A percentile compares a stretch with the other conserved stretches of the same genome.
Conservation (phyloP, 192 early-diverging fungal genomes). For the Backusella morwellensis region DNA sequence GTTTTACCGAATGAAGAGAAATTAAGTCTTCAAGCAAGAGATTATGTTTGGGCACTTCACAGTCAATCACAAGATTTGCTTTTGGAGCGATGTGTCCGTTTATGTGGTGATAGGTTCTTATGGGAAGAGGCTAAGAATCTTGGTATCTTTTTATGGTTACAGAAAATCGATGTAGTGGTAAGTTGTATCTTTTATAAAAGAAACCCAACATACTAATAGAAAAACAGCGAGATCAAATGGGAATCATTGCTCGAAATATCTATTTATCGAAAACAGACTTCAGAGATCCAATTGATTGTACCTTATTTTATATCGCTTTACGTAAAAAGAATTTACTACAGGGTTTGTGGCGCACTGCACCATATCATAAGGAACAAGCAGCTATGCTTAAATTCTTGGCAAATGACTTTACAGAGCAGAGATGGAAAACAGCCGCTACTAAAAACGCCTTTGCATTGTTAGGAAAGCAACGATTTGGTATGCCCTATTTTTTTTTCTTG, state of each 20-base stretch:
- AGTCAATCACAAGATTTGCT: conserved; percentile 87
- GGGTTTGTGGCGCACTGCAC: conserved; percentile 87
- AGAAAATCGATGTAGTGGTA: conserved; percentile 70
- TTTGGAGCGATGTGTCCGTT: conserved; percentile 54
- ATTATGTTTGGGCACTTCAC: conserved; percentile 83
- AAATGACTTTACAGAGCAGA: conserved; percentile 86
- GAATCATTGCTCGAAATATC: conserved; percentile 86
- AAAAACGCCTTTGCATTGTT: conserved; percentile 99
- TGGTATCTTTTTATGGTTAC: conserved; percentile 87
- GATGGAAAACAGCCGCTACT: conserved; percentile 93
- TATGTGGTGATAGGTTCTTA: conserved; percentile 59
- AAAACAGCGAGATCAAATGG: conserved; percentile 62
- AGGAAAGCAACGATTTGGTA: conserved; percentile 91
- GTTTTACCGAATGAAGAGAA: conserved; percentile 51
- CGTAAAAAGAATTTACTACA: conserved; percentile 87
- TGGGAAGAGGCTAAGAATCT: conserved; percentile 83
- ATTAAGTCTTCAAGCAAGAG: conserved; percentile 57
- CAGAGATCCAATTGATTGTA: conserved; percentile 82
- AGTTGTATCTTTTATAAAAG: not conserved
- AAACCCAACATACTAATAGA: not conserved
- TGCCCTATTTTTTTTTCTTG: not conserved
- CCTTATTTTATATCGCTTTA: conserved; percentile 89
- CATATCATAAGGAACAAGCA: conserved; percentile 78
- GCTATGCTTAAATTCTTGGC: conserved; percentile 90
- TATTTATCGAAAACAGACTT: conserved; percentile 68